A percentile compares a stretch with the other conserved stretches of the same genome.
Conservation (phyloP, 768 basidiomycete species). For the Suillus brevipes region DNA sequence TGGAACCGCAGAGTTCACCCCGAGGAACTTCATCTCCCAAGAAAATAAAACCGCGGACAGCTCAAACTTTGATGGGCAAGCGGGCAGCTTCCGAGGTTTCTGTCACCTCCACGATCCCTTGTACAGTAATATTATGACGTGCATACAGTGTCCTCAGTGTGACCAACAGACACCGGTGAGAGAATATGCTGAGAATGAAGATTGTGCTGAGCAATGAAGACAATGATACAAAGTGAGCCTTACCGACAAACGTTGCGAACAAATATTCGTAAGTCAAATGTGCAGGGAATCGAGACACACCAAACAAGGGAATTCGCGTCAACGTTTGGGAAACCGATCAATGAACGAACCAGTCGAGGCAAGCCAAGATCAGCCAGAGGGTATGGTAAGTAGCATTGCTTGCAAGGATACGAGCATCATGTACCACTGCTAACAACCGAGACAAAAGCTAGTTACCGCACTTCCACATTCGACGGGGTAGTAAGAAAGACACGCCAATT, state of each 20-base stretch:
- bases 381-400: neutral
- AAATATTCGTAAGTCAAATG: neutral
- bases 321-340: neutral
- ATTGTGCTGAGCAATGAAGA: neutral
- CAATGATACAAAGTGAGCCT: neutral
- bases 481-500: neutral
- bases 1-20: neutral
- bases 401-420: neutral
- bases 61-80: neutral
- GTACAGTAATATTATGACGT: neutral
- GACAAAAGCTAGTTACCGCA: neutral
- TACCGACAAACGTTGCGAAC: neutral
- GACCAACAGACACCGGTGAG: neutral
- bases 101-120: neutral
- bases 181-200: neutral
- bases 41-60: neutral
- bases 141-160: neutral
- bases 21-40: neutral
- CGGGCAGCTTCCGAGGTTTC: neutral
- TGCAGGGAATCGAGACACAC: neutral
- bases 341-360: neutral
- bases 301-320: neutral
- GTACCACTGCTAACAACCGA: neutral
- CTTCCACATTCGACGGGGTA: conserved; percentile 10
- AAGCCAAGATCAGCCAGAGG: neutral